These are phyloP conservation scores for Prunus padus DNA, from an alignment of 306 rosid genomes.

Conservation along the genomic window DNA sequence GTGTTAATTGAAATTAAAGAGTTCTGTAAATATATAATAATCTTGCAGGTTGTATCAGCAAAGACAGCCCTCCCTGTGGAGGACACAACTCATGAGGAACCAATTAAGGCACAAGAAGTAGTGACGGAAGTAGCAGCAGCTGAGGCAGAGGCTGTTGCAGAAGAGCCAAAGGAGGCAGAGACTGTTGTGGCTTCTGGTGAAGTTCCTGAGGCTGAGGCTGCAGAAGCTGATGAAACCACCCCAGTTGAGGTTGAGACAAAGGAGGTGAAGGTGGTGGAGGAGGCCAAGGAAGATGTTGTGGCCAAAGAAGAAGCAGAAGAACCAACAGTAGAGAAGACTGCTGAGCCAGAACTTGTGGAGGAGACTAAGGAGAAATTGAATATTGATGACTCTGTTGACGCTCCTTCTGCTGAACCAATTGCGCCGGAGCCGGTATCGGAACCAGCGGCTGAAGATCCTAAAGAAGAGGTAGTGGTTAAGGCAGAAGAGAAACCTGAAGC, in stretches of 20 bases:
- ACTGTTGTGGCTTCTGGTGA: constrained; percentile 10
- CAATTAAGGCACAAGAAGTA: constrained; percentile 39
- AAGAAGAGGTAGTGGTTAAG: constrained; percentile 27
- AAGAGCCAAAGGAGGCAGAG: constrained; percentile 38
- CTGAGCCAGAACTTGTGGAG: constrained; percentile 22
- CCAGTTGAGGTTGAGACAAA: constrained; percentile 39
- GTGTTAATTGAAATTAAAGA: not conserved
- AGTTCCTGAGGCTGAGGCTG: not conserved
- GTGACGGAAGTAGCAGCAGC: constrained; percentile 27
- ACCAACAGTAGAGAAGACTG: constrained; percentile 21
- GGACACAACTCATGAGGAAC: constrained; percentile 29
- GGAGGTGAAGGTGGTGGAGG: constrained; percentile 7
- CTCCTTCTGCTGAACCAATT: constrained; percentile 11
- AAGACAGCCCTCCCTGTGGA: constrained; percentile 48
- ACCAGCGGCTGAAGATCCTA: constrained; percentile 25
- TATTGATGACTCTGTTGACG: constrained; percentile 16
- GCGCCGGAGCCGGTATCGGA: constrained; percentile 7
- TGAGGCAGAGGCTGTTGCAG: constrained; percentile 20
- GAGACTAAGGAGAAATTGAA: constrained; percentile 34
- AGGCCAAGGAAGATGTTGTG: constrained; percentile 20
- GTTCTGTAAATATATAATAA: not conserved
- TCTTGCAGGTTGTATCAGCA: constrained; percentile 57
- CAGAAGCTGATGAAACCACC: constrained; percentile 25
- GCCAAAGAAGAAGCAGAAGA: constrained; percentile 20
- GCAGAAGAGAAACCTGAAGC: constrained; percentile 33